Evolutionary conservation across 345 rosid genomes (phyloP), one percentile per base, ranked within the genome.

Genomic region (Heritiera fomes): DNA sequence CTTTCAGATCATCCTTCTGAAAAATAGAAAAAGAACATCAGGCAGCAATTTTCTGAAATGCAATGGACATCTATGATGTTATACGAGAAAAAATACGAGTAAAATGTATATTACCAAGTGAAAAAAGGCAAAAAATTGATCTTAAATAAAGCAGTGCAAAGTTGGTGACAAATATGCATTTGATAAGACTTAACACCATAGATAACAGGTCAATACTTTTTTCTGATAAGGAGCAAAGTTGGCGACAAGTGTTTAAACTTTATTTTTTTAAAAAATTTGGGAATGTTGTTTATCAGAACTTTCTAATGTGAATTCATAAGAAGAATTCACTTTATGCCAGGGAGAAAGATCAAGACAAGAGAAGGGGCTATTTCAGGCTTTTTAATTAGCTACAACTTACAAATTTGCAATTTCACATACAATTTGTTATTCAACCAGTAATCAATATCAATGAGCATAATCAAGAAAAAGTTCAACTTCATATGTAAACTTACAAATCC

Each of bases 1-100:
- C 92, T 86, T 76, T 91, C 79, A 93, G 87, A 88, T 95, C 98
- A 79, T 93, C 95, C 80, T 93, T 93, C 98, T 93, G 92, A 77
- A 87, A 82, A 82, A 79, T 55, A 53, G 10, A 20, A 61, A 64
- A 81, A 75, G 41, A 80, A 71, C 46, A 34, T 83, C 68, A 83
- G 82, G 78, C 59, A 75, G 73, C 18, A 10, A 58, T 63, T 59
- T 17, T 9, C 60, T 30, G 75, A 76, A 75, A 28, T 62, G 72
- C 52, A 71, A 32, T 34, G 38, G 43, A 46, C 49, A 49, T 63
- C 53, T 9, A 7, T 77, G 63, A 77, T 40, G 32, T 50, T 28
- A 63, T 76, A 45, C 32, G 45, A 62, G 45, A 46, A 73, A 18
- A 72, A 52, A 72, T 6, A 53, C 11, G 9, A 52, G 45, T 72